phyloP scores from a whole-genome alignment of 225 moss, liverwort and hornwort species.

The Asterella californica region DNA sequence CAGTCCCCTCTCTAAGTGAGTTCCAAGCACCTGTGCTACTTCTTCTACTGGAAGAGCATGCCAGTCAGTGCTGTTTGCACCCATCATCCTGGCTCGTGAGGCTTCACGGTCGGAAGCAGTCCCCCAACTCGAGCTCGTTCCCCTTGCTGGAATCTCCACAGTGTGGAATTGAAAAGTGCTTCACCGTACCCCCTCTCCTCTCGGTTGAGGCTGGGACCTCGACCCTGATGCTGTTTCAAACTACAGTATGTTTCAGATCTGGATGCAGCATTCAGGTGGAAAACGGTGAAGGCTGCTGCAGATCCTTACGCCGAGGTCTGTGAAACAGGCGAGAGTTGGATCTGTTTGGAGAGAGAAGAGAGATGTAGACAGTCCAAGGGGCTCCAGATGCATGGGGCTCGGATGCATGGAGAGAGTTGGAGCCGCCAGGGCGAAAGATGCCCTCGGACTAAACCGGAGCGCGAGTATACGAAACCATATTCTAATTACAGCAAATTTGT shows the following conservation, averaged over 20 bases:
- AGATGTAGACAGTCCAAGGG: no score
- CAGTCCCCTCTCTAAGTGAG: neutral
- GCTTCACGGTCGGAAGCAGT: neutral
- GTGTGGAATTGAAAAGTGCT: no score
- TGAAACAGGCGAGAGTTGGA: no score
- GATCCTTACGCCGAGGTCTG: no score
- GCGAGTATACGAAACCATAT: neutral
- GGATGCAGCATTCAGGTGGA: neutral
- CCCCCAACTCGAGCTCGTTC: neutral
- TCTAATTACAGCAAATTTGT: neutral
- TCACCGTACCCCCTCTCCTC: no score
- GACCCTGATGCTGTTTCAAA: no score
- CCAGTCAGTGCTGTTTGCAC: neutral
- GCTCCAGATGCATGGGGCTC: no score
- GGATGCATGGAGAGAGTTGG: no score
- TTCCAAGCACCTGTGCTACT: neutral
- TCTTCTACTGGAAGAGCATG: conserved; percentile 2
- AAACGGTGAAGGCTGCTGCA: neutral
- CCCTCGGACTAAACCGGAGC: neutral
- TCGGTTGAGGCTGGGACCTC: no score
- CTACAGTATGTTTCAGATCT: no score
- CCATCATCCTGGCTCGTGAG: neutral
- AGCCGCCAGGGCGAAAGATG: neutral
- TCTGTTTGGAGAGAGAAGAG: no score
- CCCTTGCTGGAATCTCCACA: neutral